phyloP scores from a whole-genome alignment of 2,329 filamentous ascomycete species.

The Exophiala aquamarina region DNA sequence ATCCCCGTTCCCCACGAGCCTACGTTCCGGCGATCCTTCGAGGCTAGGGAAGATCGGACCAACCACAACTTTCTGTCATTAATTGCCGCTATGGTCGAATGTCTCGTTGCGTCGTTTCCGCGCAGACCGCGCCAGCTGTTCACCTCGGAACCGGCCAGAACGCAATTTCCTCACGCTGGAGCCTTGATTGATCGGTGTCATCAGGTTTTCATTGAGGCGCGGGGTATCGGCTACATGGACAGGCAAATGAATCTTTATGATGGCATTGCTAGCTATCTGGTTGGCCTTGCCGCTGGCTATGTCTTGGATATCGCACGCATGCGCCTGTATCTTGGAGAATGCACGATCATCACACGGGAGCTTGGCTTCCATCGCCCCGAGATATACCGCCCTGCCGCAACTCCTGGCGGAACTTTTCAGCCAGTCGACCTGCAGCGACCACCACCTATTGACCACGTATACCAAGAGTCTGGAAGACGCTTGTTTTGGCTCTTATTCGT shows the following conservation, averaged over 20 bases:
- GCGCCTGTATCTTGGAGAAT: constrained; percentile 45
- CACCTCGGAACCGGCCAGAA: constrained; percentile 37
- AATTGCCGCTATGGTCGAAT: constrained; percentile 46
- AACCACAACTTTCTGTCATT: constrained; percentile 45
- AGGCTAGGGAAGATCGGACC: constrained; percentile 42
- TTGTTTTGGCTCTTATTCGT: constrained; percentile 83
- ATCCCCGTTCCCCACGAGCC: constrained; percentile 48
- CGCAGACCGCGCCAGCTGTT: constrained; percentile 43
- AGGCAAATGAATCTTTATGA: constrained; percentile 44
- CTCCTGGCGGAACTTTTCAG: constrained; percentile 27
- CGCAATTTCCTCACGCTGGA: constrained; percentile 43
- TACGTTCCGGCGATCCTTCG: constrained; percentile 45
- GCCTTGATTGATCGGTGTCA: constrained; percentile 44
- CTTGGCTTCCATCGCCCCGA: constrained; percentile 37
- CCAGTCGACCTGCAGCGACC: constrained; percentile 14
- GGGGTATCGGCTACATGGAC: constrained; percentile 45
- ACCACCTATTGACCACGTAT: constrained; percentile 35
- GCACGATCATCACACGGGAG: constrained; percentile 42
- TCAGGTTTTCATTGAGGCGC: constrained; percentile 43
- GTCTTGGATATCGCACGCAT: constrained; percentile 40
- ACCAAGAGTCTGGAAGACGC: constrained; percentile 53
- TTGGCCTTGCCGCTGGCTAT: constrained; percentile 42
- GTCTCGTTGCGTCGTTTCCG: constrained; percentile 46
- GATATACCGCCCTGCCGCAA: constrained; percentile 21
- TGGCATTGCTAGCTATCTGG: constrained; percentile 45